Evolutionary conservation across 352 stramenopile genomes (phyloP).

Genomic region (Globisporangium alternatum): DNA sequence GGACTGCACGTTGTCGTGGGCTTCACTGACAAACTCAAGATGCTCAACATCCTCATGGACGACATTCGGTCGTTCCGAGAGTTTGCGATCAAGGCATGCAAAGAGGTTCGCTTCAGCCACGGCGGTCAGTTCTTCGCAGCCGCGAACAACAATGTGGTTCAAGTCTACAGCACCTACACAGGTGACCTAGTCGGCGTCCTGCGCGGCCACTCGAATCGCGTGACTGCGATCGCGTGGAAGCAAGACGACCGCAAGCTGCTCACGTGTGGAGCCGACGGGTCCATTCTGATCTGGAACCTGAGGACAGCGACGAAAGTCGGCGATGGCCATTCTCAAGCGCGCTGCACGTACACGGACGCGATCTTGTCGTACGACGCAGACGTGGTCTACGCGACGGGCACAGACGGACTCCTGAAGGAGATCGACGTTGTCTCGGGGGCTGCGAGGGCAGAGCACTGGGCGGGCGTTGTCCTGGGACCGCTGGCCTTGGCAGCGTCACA

Average conservation of each 20-base stretch:
- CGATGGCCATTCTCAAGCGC: constrained; percentile 73
- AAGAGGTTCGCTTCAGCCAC: constrained; percentile 89
- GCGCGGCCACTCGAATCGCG: constrained; percentile 78
- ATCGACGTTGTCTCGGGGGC: constrained; percentile 77
- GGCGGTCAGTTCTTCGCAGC: constrained; percentile 90
- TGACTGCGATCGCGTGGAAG: constrained; percentile 81
- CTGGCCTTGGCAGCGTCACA: constrained; percentile 82
- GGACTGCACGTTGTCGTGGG: constrained; percentile 88
- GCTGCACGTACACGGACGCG: constrained; percentile 70
- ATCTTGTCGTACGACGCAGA: constrained; percentile 58
- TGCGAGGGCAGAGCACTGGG: constrained; percentile 57
- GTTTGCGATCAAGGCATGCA: constrained; percentile 90
- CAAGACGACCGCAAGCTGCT: constrained; percentile 73
- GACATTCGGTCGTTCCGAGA: constrained; percentile 90
- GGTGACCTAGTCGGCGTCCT: constrained; percentile 68
- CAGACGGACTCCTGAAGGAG: constrained; percentile 87
- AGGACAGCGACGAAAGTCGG: constrained; percentile 69
- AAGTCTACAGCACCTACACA: constrained; percentile 82
- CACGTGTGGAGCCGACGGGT: constrained; percentile 72
- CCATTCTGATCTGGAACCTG: constrained; percentile 77
- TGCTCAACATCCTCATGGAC: constrained; percentile 95
- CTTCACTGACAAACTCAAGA: constrained; percentile 92
- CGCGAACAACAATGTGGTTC: constrained; percentile 86
- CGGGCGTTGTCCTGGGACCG: constrained; percentile 60
- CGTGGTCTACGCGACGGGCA: constrained; percentile 88